A percentile compares a stretch with the other conserved stretches of the same genome.
Evolutionary conservation across 1,139 yeast species (phyloP).

Genomic region (Scheffersomyces quercinus): DNA sequence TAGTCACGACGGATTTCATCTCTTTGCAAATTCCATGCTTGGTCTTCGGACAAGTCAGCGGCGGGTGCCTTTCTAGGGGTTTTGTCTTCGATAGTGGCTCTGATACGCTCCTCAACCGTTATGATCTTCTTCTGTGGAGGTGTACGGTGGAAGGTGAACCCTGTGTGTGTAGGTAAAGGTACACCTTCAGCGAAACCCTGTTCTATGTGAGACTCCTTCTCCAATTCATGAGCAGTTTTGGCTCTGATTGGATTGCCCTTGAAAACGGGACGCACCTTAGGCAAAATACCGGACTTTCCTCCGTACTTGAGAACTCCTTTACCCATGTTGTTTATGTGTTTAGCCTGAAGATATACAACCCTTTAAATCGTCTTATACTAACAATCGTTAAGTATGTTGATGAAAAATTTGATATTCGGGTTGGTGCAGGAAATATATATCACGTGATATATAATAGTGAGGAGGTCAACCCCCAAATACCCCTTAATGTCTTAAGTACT

Average conservation of each 20-base stretch:
- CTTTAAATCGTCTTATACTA: too few relatives aligned
- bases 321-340: slow-evolving; percentile 40
- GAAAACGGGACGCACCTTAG: slow-evolving; percentile 71
- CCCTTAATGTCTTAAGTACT: too few relatives aligned
- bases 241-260: slow-evolving; percentile 64
- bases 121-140: slow-evolving; percentile 55
- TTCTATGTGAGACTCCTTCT: slow-evolving; percentile 46
- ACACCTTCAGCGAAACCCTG: slow-evolving; percentile 77
- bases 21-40: slow-evolving; percentile 55
- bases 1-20: slow-evolving; percentile 74
- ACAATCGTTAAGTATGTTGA: not conserved
- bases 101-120: slow-evolving; percentile 60
- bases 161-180: slow-evolving; percentile 69
- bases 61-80: slow-evolving; percentile 36
- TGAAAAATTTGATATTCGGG: not conserved
- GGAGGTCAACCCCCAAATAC: too few relatives aligned
- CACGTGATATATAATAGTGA: not conserved
- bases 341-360: slow-evolving; percentile 10
- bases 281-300: slow-evolving; percentile 83
- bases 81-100: slow-evolving; percentile 47
- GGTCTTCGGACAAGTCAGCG: slow-evolving; percentile 43
- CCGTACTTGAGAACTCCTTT: slow-evolving; percentile 54
- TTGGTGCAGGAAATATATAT: not conserved
- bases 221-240: slow-evolving; percentile 30
- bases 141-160: slow-evolving; percentile 32